Evolutionary conservation across 805 yeast species (phyloP), one percentile per base, ranked within the genome.

Genomic region (Isabelozyma rhagii): DNA sequence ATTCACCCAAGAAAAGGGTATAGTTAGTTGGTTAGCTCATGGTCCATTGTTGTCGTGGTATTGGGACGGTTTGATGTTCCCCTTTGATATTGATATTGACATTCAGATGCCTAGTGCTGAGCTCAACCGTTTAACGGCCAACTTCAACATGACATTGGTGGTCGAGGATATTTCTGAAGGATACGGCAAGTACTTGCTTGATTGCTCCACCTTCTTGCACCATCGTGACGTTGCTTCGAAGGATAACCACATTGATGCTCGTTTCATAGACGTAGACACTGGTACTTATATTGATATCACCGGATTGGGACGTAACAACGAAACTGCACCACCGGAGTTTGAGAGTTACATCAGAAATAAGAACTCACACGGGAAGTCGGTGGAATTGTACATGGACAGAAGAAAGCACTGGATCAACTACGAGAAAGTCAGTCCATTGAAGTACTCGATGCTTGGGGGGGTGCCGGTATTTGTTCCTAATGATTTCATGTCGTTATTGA

Each of bases 221-320:
- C 65, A 62, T 49, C 49, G 67, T 36, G 58, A 57, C 46, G 46
- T 41, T 15, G 58, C 61, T 8, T 49, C 52, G 5, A 62, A 55
- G 49, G 59, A 57, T 52, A 62, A 62, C 50, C 61, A 58, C 45
- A 62, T 62, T 41, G 66, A 62, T 45, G 66, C 82, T 7, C 72
- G 85, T 49, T 79, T 83, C 58, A 79, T 83, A 48, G 87, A 83
- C 56, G 69, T 74, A 9, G 75, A 77, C 45, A 76, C 82, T 2
- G 87, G 87, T 9, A 58, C 76, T 6, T 83, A 79, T 55, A 68
- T 83, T 47, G 86, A 83, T 54, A 69, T 83, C 47, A 75, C 79
- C 3, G 87, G 83, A 7, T 42, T 62, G 17, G 64, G 64, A 11
- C 52, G 52, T 15, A 53, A 55, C 43, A 52, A 54, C 31, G 63